phyloP scores from a whole-genome alignment of 305 asterid species.

The Ajuga reptans region DNA sequence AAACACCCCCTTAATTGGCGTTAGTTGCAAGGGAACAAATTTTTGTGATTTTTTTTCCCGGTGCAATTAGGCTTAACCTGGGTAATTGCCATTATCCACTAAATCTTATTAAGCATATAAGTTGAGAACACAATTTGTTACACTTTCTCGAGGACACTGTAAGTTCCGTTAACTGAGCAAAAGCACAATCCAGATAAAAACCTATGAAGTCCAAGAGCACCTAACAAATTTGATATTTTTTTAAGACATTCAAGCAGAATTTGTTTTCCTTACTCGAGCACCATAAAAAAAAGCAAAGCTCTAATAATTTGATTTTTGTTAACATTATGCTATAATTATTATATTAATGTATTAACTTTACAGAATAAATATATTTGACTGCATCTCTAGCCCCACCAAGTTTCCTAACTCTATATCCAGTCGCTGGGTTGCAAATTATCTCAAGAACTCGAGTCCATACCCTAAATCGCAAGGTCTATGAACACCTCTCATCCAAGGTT shows the following conservation, averaged over 20 bases:
- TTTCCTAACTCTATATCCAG: neutral
- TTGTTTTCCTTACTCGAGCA: no score
- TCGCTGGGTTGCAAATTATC: neutral
- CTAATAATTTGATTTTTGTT: neutral
- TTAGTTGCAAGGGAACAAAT: no score
- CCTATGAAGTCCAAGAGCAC: no score
- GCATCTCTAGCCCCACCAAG: constrained; percentile 5
- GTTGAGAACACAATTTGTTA: neutral
- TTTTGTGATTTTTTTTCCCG: no score
- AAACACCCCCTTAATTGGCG: neutral
- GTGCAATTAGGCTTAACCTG: neutral
- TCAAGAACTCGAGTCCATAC: neutral
- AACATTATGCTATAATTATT: neutral
- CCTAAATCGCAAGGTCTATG: neutral
- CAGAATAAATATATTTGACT: neutral
- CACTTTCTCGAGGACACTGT: constrained; percentile 5
- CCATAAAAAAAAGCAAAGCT: neutral
- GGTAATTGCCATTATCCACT: neutral
- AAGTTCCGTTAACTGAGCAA: neutral
- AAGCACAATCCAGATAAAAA: neutral
- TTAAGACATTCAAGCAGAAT: no score
- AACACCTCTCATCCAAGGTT: neutral
- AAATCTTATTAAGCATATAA: constrained; percentile 8
- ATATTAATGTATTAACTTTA: neutral
- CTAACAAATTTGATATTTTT: no score